These are phyloP conservation scores for Chaetomium sp. DNA, from an alignment of 2,329 filamentous ascomycete species.

Conservation along the genomic window DNA sequence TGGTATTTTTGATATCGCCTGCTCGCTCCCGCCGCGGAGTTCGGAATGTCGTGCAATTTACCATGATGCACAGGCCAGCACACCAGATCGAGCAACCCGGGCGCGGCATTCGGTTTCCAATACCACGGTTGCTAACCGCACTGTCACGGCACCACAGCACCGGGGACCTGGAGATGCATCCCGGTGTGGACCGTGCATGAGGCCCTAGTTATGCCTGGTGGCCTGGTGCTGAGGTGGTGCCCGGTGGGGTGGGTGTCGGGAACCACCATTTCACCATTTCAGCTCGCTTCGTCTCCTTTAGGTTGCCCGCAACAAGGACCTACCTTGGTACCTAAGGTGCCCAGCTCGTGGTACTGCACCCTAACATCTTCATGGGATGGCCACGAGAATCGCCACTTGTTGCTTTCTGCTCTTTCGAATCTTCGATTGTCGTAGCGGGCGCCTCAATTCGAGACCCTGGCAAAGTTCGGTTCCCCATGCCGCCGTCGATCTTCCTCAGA, in stretches of 20 bases:
- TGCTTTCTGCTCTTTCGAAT: background rate
- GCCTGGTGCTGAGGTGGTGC: too few relatives aligned
- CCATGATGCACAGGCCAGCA: conserved; percentile 16
- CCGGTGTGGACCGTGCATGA: conserved; percentile 22
- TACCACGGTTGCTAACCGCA: conserved; percentile 27
- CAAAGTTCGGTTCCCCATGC: background rate
- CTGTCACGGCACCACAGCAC: conserved; percentile 13
- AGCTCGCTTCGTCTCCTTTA: conserved; percentile 8
- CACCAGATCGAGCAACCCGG: conserved; percentile 15
- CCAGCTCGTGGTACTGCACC: conserved; percentile 1
- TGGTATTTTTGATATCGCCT: background rate
- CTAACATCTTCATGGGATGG: background rate
- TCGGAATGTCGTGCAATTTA: background rate
- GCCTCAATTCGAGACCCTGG: background rate
- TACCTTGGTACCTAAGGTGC: too few relatives aligned
- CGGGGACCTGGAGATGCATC: conserved; percentile 17
- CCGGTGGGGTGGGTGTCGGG: background rate
- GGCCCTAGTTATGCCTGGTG: too few relatives aligned
- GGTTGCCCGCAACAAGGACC: too few relatives aligned
- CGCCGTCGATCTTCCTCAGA: background rate
- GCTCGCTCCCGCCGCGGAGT: background rate
- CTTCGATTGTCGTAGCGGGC: background rate
- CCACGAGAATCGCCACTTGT: background rate
- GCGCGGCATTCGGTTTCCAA: conserved; percentile 25
- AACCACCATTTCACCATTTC: conserved; percentile 13